Conservation (phyloP, 176 grass and related monocot genomes). For the Oryza australiensis region DNA sequence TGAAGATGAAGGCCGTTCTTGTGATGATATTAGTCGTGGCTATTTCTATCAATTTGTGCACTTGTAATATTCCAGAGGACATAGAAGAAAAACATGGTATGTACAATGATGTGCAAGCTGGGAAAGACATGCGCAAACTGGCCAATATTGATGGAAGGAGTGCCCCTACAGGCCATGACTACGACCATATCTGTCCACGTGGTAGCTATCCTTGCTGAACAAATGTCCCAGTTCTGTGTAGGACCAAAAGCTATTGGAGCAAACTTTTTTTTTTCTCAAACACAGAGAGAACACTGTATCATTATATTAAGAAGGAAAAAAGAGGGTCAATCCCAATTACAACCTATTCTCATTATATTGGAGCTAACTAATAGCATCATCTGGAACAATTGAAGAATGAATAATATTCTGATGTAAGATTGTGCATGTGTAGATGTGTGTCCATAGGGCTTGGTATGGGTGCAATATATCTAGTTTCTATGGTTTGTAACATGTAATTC, state of each 20-base stretch:
- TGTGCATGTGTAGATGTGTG: not conserved
- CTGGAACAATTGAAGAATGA: not conserved
- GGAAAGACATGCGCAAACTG: conserved; percentile 10
- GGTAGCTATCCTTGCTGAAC: conserved; percentile 25
- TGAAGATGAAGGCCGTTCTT: conserved; percentile 12
- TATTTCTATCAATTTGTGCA: not conserved
- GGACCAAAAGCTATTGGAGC: not conserved
- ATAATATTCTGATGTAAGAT: not conserved
- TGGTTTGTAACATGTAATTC: too few species aligned
- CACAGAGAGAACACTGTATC: too few species aligned
- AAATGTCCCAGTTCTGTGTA: not conserved
- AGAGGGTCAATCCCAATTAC: too few species aligned
- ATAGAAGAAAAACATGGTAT: not conserved
- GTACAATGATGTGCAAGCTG: not conserved
- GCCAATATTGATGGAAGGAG: conserved; percentile 32
- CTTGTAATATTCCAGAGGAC: not conserved
- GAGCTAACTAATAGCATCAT: not conserved
- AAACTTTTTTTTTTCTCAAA: too few species aligned
- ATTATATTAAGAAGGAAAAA: too few species aligned
- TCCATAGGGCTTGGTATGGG: too few species aligned
- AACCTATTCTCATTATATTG: too few species aligned
- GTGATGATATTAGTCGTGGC: not conserved
- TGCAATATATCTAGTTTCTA: too few species aligned
- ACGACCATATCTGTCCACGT: conserved; percentile 34
- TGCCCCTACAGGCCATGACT: conserved; percentile 11